Evolutionary conservation across 768 basidiomycete species (phyloP).

Genomic region (Solioccasus polychromus): DNA sequence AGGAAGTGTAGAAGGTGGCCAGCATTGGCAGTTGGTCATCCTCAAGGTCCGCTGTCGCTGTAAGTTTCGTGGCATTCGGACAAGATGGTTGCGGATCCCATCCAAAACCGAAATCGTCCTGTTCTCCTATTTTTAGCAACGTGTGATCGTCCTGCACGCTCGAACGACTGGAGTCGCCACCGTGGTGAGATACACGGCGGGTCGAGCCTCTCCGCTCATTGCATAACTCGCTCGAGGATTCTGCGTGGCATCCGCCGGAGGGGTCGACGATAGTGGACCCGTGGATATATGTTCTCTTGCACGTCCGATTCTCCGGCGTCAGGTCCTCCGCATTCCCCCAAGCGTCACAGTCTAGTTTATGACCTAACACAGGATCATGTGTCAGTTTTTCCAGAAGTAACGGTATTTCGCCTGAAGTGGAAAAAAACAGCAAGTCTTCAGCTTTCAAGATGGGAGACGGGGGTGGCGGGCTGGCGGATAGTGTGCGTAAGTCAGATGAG

Average conservation of each 20-base stretch:
- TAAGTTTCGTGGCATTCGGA: slow-evolving; percentile 12
- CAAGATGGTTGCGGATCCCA: slow-evolving; percentile 16
- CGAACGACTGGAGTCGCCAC: background rate
- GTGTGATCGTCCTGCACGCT: background rate
- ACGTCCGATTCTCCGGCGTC: too few relatives aligned
- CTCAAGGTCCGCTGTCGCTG: slow-evolving; percentile 13
- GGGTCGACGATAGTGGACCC: too few relatives aligned
- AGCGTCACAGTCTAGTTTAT: too few relatives aligned
- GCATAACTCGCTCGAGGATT: slow-evolving; percentile 1
- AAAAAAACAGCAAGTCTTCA: slow-evolving; percentile 33
- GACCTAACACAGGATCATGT: too few relatives aligned
- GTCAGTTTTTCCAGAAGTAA: slow-evolving; percentile 38
- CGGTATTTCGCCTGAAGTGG: slow-evolving; percentile 51
- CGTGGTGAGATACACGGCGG: too few relatives aligned
- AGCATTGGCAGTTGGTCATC: slow-evolving; percentile 15
- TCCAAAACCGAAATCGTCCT: slow-evolving; percentile 1
- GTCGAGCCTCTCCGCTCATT: too few relatives aligned
- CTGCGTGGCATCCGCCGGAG: too few relatives aligned
- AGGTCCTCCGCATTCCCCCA: slow-evolving; percentile 3
- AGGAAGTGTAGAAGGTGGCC: slow-evolving; percentile 23
- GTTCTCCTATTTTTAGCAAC: slow-evolving; percentile 1
- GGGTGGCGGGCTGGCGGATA: slow-evolving; percentile 36
- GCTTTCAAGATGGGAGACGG: slow-evolving; percentile 47
- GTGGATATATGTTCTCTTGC: too few relatives aligned
- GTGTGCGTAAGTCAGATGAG: slow-evolving; percentile 39